Evolutionary conservation across 2,329 filamentous ascomycete genomes (phyloP).

Genomic region (Alternaria sp.): DNA sequence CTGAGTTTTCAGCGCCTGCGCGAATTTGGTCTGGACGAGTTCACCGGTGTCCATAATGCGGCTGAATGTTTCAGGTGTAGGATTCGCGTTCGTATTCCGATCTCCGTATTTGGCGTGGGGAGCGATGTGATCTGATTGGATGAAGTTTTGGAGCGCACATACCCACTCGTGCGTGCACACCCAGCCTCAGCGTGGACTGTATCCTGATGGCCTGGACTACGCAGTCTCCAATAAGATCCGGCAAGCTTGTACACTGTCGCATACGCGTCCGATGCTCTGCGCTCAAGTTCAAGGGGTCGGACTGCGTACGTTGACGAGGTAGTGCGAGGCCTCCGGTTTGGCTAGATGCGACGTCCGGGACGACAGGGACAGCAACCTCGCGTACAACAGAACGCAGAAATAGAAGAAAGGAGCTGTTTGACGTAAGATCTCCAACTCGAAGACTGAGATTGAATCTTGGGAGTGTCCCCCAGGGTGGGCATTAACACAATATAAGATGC

Average conservation of each 20-base stretch:
- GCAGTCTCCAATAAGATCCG: neutral
- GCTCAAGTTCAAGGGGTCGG: neutral
- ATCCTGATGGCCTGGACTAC: neutral
- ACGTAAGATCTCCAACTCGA: neutral
- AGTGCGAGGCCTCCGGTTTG: neutral
- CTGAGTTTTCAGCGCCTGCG: slow-evolving; percentile 37
- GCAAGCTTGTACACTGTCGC: neutral
- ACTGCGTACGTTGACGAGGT: neutral
- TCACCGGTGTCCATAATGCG: slow-evolving; percentile 27
- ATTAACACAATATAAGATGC: neutral
- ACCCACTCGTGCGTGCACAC: neutral
- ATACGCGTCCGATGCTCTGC: neutral
- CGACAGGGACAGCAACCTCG: neutral
- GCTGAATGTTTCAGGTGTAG: neutral
- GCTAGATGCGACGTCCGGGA: neutral
- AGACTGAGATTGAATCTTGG: neutral
- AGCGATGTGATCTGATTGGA: neutral
- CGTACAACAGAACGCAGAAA: neutral
- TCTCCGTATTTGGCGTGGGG: neutral
- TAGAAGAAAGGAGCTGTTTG: neutral
- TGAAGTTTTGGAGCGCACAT: neutral
- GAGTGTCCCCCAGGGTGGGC: neutral
- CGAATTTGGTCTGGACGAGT: slow-evolving; percentile 33
- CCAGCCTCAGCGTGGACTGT: neutral
- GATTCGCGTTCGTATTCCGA: neutral